Percentiles rank a stretch among this genome's conserved stretches.
These are phyloP conservation scores for Davidsoniella virescens DNA, from an alignment of 2,329 filamentous ascomycete species.

Conservation along the genomic window DNA sequence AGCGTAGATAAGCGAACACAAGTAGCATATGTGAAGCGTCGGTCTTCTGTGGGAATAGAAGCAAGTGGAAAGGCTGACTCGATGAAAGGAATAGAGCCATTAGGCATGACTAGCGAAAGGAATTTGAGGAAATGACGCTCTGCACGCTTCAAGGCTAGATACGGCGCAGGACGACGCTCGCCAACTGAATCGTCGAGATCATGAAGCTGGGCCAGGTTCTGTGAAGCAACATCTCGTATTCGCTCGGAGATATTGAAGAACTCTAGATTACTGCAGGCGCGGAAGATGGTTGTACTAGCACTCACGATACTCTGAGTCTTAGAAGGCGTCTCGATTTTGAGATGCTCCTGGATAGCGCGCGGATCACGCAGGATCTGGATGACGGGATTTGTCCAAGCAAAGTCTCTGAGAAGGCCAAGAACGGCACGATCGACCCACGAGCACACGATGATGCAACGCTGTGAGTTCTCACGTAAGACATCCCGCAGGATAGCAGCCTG, in stretches of 20 bases:
- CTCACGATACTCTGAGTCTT: conserved; percentile 43
- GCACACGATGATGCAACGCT: conserved; percentile 53
- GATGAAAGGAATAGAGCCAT: conserved; percentile 37
- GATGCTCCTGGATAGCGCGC: conserved; percentile 45
- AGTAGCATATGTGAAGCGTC: conserved; percentile 51
- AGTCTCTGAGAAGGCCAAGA: conserved; percentile 43
- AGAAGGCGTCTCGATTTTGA: conserved; percentile 37
- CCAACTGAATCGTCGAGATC: conserved; percentile 16
- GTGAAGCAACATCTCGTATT: conserved; percentile 17
- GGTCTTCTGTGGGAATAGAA: conserved; percentile 40
- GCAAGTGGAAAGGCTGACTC: conserved; percentile 51
- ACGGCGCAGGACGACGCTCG: conserved; percentile 34
- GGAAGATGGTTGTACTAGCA: conserved; percentile 40
- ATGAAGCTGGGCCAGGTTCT: conserved; percentile 8
- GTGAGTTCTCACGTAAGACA: conserved; percentile 41
- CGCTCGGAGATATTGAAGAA: conserved; percentile 59
- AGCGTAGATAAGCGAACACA: conserved; percentile 44
- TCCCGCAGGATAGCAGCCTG: conserved; percentile 46
- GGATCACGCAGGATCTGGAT: conserved; percentile 53
- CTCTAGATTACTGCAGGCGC: conserved; percentile 55
- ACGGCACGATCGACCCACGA: conserved; percentile 52
- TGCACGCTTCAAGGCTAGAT: conserved; percentile 49
- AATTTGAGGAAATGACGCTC: conserved; percentile 57
- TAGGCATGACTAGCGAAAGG: conserved; percentile 41
- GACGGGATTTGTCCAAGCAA: conserved; percentile 49